Percentiles rank a stretch among this genome's conserved stretches.
Conservation (phyloP, 164 flowering plant species). For the Vitis rotundifolia region DNA sequence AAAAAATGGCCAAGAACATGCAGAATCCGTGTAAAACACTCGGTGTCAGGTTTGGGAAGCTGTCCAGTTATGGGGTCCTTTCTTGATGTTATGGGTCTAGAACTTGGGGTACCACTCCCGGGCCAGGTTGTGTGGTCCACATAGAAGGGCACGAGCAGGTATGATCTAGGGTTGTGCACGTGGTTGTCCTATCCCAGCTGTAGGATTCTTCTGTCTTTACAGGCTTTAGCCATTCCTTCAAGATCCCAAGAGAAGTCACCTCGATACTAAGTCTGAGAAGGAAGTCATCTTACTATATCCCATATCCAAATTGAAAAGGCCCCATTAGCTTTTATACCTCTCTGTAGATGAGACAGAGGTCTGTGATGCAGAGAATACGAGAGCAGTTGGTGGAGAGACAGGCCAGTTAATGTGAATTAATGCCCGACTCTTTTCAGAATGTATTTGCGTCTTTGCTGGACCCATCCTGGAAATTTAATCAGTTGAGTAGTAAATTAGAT, state of each 20-base stretch:
- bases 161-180: slow-evolving; percentile 5
- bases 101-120: background rate
- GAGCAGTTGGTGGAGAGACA: slow-evolving; percentile 6
- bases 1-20: slow-evolving; percentile 29
- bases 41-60: slow-evolving; percentile 8
- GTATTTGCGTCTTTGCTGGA: too few relatives aligned
- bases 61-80: slow-evolving; percentile 10
- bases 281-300: slow-evolving; percentile 8
- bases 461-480: too few relatives aligned
- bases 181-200: slow-evolving; percentile 5
- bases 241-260: background rate
- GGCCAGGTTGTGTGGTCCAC: slow-evolving; percentile 17
- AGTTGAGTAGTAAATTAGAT: too few relatives aligned
- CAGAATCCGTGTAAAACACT: slow-evolving; percentile 40
- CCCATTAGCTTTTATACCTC: background rate
- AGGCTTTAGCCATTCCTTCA: background rate
- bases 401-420: slow-evolving; percentile 6
- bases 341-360: background rate
- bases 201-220: background rate
- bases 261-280: slow-evolving; percentile 15
- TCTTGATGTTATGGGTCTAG: background rate
- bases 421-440: background rate
- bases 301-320: background rate
- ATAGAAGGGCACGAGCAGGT: background rate
- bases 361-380: slow-evolving; percentile 1